Evolutionary conservation across 257 asterid genomes (phyloP).

Genomic region (Petrea volubilis): DNA sequence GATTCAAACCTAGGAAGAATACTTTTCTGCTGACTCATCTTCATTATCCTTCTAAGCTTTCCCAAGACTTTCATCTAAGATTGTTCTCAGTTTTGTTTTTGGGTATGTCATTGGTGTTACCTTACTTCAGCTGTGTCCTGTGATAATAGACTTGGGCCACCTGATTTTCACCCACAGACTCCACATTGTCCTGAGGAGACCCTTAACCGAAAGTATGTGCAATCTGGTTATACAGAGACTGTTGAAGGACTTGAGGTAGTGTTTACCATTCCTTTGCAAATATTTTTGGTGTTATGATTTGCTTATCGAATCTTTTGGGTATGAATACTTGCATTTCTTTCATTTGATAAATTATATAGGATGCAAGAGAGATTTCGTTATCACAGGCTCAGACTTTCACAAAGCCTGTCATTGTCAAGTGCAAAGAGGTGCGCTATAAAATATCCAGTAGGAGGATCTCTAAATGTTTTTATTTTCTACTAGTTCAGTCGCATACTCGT

Average conservation of each 20-base stretch:
- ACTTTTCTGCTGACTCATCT: background rate
- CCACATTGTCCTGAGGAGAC: slow-evolving; percentile 94
- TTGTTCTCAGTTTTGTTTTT: slow-evolving; percentile 6
- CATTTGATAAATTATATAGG: slow-evolving; percentile 50
- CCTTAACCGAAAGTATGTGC: slow-evolving; percentile 78
- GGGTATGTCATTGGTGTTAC: slow-evolving; percentile 11
- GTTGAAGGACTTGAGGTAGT: slow-evolving; percentile 95
- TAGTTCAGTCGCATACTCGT: slow-evolving; percentile 1
- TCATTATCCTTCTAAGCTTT: background rate
- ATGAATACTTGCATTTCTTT: slow-evolving; percentile 15
- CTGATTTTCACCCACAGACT: slow-evolving; percentile 88
- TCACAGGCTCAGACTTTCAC: slow-evolving; percentile 73
- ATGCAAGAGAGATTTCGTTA: slow-evolving; percentile 69
- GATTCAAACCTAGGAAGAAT: slow-evolving; percentile 6
- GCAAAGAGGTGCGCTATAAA: slow-evolving; percentile 76
- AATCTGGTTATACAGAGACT: slow-evolving; percentile 83
- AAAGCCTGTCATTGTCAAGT: slow-evolving; percentile 65
- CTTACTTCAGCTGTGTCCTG: slow-evolving; percentile 12
- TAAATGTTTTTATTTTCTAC: background rate
- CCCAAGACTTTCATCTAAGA: background rate
- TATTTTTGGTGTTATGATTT: slow-evolving; percentile 10
- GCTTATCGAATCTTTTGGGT: background rate
- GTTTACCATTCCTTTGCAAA: background rate
- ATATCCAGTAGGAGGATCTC: slow-evolving; percentile 8
- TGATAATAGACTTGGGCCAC: slow-evolving; percentile 85